Evolutionary conservation across 352 stramenopile genomes (phyloP), one percentile per base, ranked within the genome.

Genomic region (Globisporangium mamillatum): DNA sequence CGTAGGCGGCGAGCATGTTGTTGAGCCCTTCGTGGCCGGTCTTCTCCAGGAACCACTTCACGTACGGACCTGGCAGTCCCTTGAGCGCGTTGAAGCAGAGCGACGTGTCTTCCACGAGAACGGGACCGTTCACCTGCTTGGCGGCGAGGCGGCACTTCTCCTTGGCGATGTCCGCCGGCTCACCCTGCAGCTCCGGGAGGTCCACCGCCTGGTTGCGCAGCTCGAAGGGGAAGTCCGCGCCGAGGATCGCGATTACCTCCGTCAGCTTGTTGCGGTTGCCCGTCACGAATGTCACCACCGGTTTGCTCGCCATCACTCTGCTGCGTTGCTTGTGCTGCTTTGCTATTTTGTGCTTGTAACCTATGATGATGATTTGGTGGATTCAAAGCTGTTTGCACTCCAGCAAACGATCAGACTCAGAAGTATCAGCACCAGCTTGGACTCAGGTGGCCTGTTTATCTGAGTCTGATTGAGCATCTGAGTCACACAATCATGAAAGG

Each of bases 21-120:
- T 99, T 99, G 72, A 89, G 97, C 52, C 82, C 97, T 55, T 63
- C 94, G 86, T 89, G 94, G 63, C 94, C 95, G 64, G 90, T 98
- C 72, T 97, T 98, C 46, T 99, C 92, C 10, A 99, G 80, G 71
- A 99, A 99, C 95, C 97, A 99, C 82, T 99, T 99, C 70, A 99
- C 97, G 81, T 99, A 99, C 27, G 96, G 94, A 0, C 97, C 97
- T 0, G 97, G 97, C 1, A 99, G 87, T 0, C 92, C 96, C 48
- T 90, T 75, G 6, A 99, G 84, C 59, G 96, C 97, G 73, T 98
- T 98, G 78, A 99, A 99, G 82, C 96, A 99, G 6, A 99, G 80
- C 58, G 90, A 98, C 46, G 96, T 99, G 81, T 99, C 97, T 78
- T 99, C 97, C 27, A 98, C 96, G 44, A 99, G 90, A 56, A 98